Conservation (phyloP, 306 rosid genomes). For the Fragaria iinumae region DNA sequence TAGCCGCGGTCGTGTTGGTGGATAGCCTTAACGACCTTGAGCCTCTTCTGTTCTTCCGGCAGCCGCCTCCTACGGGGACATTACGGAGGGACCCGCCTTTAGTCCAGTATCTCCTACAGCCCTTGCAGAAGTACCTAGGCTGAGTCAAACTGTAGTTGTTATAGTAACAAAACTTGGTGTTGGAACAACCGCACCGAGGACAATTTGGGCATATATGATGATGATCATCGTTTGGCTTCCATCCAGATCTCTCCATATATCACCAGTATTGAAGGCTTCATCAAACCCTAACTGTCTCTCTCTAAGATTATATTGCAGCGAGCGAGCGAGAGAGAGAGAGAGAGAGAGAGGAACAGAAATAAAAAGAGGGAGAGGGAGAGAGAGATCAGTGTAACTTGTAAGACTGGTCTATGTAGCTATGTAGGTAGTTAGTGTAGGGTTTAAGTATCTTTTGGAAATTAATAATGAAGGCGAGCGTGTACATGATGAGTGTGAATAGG, state of each 20-base stretch:
- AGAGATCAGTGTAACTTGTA: background rate
- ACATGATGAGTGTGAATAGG: slow-evolving; percentile 43
- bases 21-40: slow-evolving; percentile 29
- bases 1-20: background rate
- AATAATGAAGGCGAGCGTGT: slow-evolving; percentile 32
- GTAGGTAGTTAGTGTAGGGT: background rate
- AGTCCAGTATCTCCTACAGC: slow-evolving; percentile 81
- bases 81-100: slow-evolving; percentile 81
- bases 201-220: slow-evolving; percentile 57
- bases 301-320: no score
- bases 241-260: slow-evolving; percentile 53
- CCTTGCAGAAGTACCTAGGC: slow-evolving; percentile 80
- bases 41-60: slow-evolving; percentile 37
- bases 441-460: background rate
- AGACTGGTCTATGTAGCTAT: background rate
- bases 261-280: slow-evolving; percentile 28
- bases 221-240: slow-evolving; percentile 57
- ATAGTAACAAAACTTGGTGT: slow-evolving; percentile 84
- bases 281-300: slow-evolving; percentile 17
- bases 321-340: background rate
- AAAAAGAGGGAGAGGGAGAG: background rate
- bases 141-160: slow-evolving; percentile 83
- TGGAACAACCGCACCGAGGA: slow-evolving; percentile 74
- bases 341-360: no score
- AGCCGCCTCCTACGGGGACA: slow-evolving; percentile 68